Conservation (phyloP, 805 yeast species). For the Candida ipomoeae region DNA sequence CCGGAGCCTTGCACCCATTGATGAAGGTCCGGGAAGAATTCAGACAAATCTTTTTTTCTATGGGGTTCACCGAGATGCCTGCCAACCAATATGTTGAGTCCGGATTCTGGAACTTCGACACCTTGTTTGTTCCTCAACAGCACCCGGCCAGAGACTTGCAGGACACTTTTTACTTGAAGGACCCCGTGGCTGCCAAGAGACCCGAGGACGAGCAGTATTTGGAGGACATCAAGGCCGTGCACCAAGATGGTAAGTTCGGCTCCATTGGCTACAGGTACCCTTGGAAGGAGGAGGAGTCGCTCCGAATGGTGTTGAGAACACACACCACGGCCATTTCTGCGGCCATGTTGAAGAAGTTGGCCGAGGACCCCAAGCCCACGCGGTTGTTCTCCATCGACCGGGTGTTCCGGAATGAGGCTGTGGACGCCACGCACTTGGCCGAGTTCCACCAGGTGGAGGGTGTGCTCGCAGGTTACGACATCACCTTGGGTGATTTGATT, state of each 20-base stretch:
- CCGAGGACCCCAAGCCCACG: conserved; percentile 82
- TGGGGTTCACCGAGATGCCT: conserved; percentile 99
- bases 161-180: conserved; percentile 96
- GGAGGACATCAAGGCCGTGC: conserved; percentile 76
- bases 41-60: conserved; percentile 92
- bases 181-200: conserved; percentile 74
- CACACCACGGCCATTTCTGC: conserved; percentile 96
- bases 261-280: conserved; percentile 98
- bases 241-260: conserved; percentile 85
- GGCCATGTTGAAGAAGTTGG: conserved; percentile 79
- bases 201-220: conserved; percentile 81
- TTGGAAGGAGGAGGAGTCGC: conserved; percentile 89
- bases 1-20: conserved; percentile 96
- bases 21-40: conserved; percentile 97
- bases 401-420: conserved; percentile 99
- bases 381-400: conserved; percentile 95
- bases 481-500: conserved; percentile 92
- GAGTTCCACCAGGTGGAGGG: conserved; percentile 99
- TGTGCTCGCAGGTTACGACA: conserved; percentile 92
- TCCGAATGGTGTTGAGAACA: conserved; percentile 89
- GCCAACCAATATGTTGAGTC: conserved; percentile 96
- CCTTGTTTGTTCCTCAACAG: conserved; percentile 96
- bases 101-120: conserved; percentile 98
- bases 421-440: conserved; percentile 98
- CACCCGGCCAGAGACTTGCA: conserved; percentile 99